Evolutionary conservation across 1,284 basidiomycete species (phyloP).

Genomic region (Tilletia indica): DNA sequence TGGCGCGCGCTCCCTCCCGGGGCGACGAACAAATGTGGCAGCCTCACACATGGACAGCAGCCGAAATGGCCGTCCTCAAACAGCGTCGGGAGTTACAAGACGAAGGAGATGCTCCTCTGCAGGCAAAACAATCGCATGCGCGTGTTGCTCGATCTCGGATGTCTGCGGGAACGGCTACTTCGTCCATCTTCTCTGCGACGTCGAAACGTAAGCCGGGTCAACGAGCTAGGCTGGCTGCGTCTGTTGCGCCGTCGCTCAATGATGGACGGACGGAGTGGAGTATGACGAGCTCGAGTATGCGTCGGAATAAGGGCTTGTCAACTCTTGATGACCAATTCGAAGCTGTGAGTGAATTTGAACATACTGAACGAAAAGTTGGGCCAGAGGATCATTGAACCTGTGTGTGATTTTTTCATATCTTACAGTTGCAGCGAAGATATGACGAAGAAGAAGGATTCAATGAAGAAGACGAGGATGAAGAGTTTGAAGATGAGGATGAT

Average conservation of each 20-base stretch:
- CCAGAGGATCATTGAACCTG: neutral
- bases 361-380: neutral
- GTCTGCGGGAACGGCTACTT: constrained; percentile 3
- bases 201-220: constrained; percentile 16
- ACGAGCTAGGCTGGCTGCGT: neutral
- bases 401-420: neutral
- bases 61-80: neutral
- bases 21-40: constrained; percentile 49
- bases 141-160: constrained; percentile 31
- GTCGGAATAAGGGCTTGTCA: constrained; percentile 81
- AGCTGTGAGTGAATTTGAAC: constrained; percentile 64
- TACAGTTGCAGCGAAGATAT: constrained; percentile 1
- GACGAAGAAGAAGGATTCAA: constrained; percentile 67
- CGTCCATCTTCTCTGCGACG: constrained; percentile 14
- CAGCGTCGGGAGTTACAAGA: neutral
- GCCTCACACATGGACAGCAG: constrained; percentile 2
- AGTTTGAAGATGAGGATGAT: constrained; percentile 67
- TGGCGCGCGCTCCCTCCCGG: constrained; percentile 50
- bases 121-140: constrained; percentile 38
- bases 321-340: constrained; percentile 92
- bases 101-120: constrained; percentile 51
- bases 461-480: constrained; percentile 70
- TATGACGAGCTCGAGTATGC: constrained; percentile 96
- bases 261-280: constrained; percentile 46
- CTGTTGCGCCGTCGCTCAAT: constrained; percentile 1